Percentiles rank a stretch among this genome's conserved stretches.
These are phyloP conservation scores for Chenopodium album DNA, from an alignment of 148 eudicot species.

Conservation along the genomic window DNA sequence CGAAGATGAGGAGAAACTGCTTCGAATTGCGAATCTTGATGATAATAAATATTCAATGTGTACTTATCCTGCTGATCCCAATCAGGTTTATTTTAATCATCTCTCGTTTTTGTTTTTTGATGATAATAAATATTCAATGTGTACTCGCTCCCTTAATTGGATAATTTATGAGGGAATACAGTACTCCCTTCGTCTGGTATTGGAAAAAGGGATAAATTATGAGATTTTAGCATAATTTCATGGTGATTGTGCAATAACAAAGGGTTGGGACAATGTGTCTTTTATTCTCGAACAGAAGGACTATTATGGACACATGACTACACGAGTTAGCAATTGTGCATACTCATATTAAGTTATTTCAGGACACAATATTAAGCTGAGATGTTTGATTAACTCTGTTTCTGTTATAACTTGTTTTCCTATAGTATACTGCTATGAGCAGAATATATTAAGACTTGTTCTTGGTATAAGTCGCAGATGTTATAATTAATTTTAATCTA, in stretches of 20 bases:
- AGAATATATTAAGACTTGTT: not conserved
- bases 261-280: not conserved
- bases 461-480: not conserved
- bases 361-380: not conserved
- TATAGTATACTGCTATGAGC: not conserved
- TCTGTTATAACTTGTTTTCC: not conserved
- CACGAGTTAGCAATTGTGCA: not conserved
- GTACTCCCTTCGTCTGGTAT: not conserved
- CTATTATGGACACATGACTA: not conserved
- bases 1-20: constrained; percentile 41
- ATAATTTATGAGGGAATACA: too few species aligned
- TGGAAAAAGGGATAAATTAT: not conserved
- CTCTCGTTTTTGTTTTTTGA: not conserved
- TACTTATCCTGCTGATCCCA: constrained; percentile 74
- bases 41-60: constrained; percentile 70
- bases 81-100: constrained; percentile 47
- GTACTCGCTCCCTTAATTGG: too few species aligned
- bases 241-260: too few species aligned
- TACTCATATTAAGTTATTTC: not conserved
- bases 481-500: not conserved
- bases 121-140: too few species aligned
- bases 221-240: not conserved
- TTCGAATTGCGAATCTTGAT: constrained; percentile 71
- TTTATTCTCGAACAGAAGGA: not conserved
- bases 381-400: not conserved